These are phyloP conservation scores for Lactarius quietus DNA, from an alignment of 768 basidiomycete genomes.

Conservation along the genomic window DNA sequence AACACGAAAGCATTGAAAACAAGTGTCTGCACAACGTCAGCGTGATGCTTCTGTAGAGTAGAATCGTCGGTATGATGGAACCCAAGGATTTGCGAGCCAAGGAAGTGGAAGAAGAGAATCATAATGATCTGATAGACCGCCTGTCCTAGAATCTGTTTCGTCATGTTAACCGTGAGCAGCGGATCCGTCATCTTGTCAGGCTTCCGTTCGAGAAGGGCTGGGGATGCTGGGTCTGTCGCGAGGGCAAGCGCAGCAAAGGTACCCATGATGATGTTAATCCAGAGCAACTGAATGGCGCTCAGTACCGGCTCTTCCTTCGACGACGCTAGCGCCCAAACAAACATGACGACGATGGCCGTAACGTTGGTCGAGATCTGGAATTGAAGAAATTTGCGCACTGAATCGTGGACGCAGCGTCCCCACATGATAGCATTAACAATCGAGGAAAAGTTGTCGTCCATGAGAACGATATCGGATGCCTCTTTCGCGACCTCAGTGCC, in stretches of 20 bases:
- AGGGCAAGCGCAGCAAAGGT: slow-evolving; percentile 97
- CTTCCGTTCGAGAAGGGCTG: slow-evolving; percentile 74
- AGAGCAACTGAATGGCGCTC: slow-evolving; percentile 92
- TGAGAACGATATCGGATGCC: slow-evolving; percentile 97
- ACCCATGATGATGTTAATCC: slow-evolving; percentile 99
- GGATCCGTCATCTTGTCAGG: slow-evolving; percentile 89
- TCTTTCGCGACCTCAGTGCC: slow-evolving; percentile 99
- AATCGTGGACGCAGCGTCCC: slow-evolving; percentile 98
- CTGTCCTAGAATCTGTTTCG: slow-evolving; percentile 92
- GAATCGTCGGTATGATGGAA: slow-evolving; percentile 38
- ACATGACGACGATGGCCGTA: slow-evolving; percentile 91
- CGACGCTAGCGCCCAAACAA: slow-evolving; percentile 87
- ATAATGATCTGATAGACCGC: slow-evolving; percentile 81
- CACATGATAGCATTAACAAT: slow-evolving; percentile 98
- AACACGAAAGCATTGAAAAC: slow-evolving; percentile 98
- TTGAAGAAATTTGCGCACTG: slow-evolving; percentile 95
- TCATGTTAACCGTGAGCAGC: slow-evolving; percentile 89
- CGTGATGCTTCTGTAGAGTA: slow-evolving; percentile 34
- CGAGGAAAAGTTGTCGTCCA: slow-evolving; percentile 95
- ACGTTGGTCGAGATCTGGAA: slow-evolving; percentile 95
- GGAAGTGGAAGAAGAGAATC: slow-evolving; percentile 87
- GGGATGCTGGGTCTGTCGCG: slow-evolving; percentile 91
- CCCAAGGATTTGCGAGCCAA: slow-evolving; percentile 67
- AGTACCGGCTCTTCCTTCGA: slow-evolving; percentile 72
- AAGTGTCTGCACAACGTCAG: slow-evolving; percentile 66